Percentiles rank a stretch among this genome's conserved stretches.
These are phyloP conservation scores for Postia placenta DNA, from an alignment of 768 basidiomycete species.

Conservation along the genomic window DNA sequence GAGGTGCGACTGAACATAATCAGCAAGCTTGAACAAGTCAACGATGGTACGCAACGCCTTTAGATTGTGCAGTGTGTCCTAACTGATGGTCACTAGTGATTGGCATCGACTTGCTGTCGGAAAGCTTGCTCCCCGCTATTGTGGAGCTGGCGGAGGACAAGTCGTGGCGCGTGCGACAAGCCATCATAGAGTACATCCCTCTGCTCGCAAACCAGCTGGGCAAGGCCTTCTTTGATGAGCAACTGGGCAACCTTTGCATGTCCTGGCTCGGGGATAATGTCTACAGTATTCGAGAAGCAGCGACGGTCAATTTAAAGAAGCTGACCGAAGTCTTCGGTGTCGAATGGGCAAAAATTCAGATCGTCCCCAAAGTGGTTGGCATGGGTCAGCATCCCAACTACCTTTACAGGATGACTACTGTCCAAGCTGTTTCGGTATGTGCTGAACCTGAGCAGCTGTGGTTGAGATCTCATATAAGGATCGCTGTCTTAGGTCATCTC, in stretches of 20 bases:
- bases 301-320: constrained; percentile 93
- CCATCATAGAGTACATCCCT: constrained; percentile 99
- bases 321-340: constrained; percentile 98
- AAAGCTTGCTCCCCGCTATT: constrained; percentile 94
- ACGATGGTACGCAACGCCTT: constrained; percentile 52
- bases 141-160: constrained; percentile 98
- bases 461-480: too few species aligned
- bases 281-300: constrained; percentile 97
- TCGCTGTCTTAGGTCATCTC: constrained; percentile 72
- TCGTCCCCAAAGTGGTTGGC: constrained; percentile 94
- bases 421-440: constrained; percentile 93
- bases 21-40: constrained; percentile 95
- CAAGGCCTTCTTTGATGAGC: constrained; percentile 95
- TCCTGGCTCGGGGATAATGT: constrained; percentile 98
- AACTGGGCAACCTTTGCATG: constrained; percentile 96
- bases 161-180: constrained; percentile 98
- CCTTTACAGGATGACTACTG: constrained; percentile 96
- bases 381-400: constrained; percentile 98
- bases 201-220: constrained; percentile 97
- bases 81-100: constrained; percentile 59
- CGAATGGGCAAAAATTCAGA: constrained; percentile 90
- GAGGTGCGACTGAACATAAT: constrained; percentile 98
- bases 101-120: constrained; percentile 90
- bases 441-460: constrained; percentile 2
- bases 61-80: constrained; percentile 1